Conservation (phyloP, 768 basidiomycete species). For the Pholiota molesta region DNA sequence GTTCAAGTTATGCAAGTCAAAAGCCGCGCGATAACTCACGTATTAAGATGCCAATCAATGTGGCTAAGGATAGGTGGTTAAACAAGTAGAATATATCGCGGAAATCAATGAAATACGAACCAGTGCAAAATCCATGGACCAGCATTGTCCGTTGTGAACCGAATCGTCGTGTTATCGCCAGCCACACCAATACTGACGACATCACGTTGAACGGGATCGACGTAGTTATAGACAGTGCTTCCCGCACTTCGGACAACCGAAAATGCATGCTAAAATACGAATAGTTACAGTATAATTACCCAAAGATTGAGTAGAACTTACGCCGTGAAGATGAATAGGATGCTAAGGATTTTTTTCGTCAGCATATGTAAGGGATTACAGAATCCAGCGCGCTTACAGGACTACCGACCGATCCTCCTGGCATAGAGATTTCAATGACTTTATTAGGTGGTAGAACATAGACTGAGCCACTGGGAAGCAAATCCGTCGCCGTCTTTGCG, state of each 20-base stretch:
- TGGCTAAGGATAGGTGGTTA: slow-evolving; percentile 9
- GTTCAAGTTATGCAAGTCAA: background rate
- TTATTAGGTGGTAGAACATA: slow-evolving; percentile 44
- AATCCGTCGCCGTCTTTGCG: slow-evolving; percentile 30
- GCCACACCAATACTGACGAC: slow-evolving; percentile 36
- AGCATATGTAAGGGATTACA: background rate
- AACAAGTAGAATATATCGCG: slow-evolving; percentile 18
- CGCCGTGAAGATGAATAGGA: slow-evolving; percentile 49
- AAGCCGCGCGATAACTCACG: too few species aligned
- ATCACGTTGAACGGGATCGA: slow-evolving; percentile 50
- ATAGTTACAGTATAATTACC: background rate
- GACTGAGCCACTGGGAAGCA: slow-evolving; percentile 43
- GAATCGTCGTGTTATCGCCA: slow-evolving; percentile 43
- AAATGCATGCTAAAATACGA: slow-evolving; percentile 33
- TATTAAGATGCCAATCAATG: slow-evolving; percentile 42
- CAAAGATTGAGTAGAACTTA: slow-evolving; percentile 16
- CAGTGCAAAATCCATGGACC: slow-evolving; percentile 50
- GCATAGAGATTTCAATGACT: slow-evolving; percentile 50
- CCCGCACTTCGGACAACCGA: slow-evolving; percentile 45
- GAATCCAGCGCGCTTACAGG: slow-evolving; percentile 30
- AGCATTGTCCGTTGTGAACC: slow-evolving; percentile 66
- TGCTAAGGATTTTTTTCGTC: slow-evolving; percentile 26
- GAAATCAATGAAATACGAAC: slow-evolving; percentile 15
- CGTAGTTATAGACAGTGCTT: slow-evolving; percentile 38
- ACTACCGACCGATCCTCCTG: slow-evolving; percentile 36